A percentile compares a stretch with the other conserved stretches of the same genome.
Evolutionary conservation across 371 early-diverging fungal species (phyloP).

Genomic region (Mucor mucedo): DNA sequence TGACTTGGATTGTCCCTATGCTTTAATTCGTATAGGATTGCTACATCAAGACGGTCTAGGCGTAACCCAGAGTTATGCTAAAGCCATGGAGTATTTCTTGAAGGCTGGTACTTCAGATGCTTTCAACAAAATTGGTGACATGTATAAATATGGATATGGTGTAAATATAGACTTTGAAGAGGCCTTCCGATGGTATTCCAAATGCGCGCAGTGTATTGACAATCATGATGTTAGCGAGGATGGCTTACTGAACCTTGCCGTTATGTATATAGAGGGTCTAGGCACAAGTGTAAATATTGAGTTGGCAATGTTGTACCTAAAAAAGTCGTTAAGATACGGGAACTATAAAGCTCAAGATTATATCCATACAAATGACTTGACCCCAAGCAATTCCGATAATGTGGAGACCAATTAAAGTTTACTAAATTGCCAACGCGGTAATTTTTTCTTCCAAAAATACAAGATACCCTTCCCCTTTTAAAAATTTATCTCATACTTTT

Average conservation of each 20-base stretch:
- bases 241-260: not conserved
- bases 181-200: not conserved
- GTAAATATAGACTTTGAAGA: not conserved
- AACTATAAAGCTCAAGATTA: too few species aligned
- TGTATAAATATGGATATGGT: conserved; percentile 1
- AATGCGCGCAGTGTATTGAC: not conserved
- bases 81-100: not conserved
- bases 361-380: too few species aligned
- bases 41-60: not conserved
- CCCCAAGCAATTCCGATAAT: too few species aligned
- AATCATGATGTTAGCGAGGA: not conserved
- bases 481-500: too few species aligned
- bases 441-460: too few species aligned
- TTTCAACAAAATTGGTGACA: not conserved
- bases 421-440: too few species aligned
- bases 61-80: not conserved
- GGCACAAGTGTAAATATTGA: not conserved
- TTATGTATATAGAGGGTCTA: not conserved
- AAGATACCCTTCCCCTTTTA: too few species aligned
- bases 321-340: too few species aligned
- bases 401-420: too few species aligned
- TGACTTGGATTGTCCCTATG: not conserved
- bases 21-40: not conserved
- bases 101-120: not conserved
- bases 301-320: not conserved